Percentiles rank a stretch among this genome's conserved stretches.
phyloP scores from a whole-genome alignment of 495 filamentous ascomycete genomes.

The Bathelium albidoporum region DNA sequence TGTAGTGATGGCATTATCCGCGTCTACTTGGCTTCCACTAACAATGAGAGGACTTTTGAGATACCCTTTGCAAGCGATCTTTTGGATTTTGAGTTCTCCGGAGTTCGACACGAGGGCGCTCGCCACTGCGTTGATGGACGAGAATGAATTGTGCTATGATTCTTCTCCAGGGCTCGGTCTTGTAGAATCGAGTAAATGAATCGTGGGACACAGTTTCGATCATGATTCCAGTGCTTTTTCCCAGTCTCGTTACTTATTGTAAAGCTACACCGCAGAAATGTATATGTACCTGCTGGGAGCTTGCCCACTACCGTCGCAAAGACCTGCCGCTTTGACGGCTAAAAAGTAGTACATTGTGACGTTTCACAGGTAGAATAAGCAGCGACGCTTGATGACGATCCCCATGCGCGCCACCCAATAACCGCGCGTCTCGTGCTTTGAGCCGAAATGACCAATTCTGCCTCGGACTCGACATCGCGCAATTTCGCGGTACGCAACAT shows the following conservation, averaged over 20 bases:
- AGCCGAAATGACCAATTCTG: neutral
- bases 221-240: too few relatives aligned
- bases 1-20: neutral
- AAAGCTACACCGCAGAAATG: too few relatives aligned
- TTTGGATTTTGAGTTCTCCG: neutral
- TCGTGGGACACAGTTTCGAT: too few relatives aligned
- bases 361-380: too few relatives aligned
- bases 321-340: too few relatives aligned
- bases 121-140: neutral
- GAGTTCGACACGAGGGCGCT: neutral
- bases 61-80: neutral
- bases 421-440: neutral
- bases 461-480: neutral
- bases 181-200: too few relatives aligned
- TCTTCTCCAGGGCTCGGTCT: too few relatives aligned
- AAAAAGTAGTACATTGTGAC: too few relatives aligned
- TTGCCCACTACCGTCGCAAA: too few relatives aligned
- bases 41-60: neutral
- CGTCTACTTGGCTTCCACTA: neutral
- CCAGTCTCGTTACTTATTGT: too few relatives aligned
- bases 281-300: too few relatives aligned
- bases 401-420: neutral
- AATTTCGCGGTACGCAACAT: neutral
- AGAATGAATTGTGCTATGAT: too few relatives aligned
- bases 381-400: neutral